These are phyloP conservation scores for Pestalotiopsis sp. DNA, from an alignment of 2,329 filamentous ascomycete genomes.

Conservation along the genomic window DNA sequence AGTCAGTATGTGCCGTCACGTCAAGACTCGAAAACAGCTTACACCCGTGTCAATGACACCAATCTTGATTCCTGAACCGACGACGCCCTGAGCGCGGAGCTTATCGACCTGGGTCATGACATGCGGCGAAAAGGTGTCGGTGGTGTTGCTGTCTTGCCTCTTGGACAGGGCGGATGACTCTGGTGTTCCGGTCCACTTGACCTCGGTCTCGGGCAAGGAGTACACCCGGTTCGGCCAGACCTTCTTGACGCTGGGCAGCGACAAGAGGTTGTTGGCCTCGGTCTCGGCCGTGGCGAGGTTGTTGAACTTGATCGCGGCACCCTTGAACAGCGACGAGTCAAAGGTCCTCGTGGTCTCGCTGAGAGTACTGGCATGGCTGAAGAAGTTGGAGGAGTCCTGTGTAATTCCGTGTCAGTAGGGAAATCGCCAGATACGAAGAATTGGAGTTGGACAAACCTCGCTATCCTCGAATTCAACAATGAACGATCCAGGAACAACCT, in stretches of 20 bases:
- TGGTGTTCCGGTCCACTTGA: slow-evolving; percentile 45
- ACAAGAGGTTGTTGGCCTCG: slow-evolving; percentile 41
- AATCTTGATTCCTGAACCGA: slow-evolving; percentile 55
- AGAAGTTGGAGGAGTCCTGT: slow-evolving; percentile 45
- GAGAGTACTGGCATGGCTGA: slow-evolving; percentile 38
- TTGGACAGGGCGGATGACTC: slow-evolving; percentile 30
- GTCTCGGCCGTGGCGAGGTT: slow-evolving; percentile 46
- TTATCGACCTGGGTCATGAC: slow-evolving; percentile 60
- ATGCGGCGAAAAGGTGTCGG: slow-evolving; percentile 51
- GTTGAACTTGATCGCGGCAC: slow-evolving; percentile 55
- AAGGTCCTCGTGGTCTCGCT: slow-evolving; percentile 50
- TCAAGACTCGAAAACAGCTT: slow-evolving; percentile 29
- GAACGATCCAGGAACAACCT: slow-evolving; percentile 46
- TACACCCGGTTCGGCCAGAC: slow-evolving; percentile 52
- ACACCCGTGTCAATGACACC: slow-evolving; percentile 58
- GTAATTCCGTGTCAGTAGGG: background rate
- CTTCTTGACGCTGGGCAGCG: slow-evolving; percentile 47
- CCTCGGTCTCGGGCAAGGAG: slow-evolving; percentile 44
- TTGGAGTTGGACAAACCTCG: slow-evolving; percentile 37
- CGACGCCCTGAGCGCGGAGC: slow-evolving; percentile 49
- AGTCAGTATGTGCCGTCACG: slow-evolving; percentile 15
- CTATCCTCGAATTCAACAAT: slow-evolving; percentile 56
- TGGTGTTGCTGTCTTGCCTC: slow-evolving; percentile 31
- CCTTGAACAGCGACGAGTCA: slow-evolving; percentile 55
- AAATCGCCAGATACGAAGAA: background rate